Percentiles rank a stretch among this genome's conserved stretches.
Conservation (phyloP, 768 basidiomycete species). For the Kwoniella bestiolae region DNA sequence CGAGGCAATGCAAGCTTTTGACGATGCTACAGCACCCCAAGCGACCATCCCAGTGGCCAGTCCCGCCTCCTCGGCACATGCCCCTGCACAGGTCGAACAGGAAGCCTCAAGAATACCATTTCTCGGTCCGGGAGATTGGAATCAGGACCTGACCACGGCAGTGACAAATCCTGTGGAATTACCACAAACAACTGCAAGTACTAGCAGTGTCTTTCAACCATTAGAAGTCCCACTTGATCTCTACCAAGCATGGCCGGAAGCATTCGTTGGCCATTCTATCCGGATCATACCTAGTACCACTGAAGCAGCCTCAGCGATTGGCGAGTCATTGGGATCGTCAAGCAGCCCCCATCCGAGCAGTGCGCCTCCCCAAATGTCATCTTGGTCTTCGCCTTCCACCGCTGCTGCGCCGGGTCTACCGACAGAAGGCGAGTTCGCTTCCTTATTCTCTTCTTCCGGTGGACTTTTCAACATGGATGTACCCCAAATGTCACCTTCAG, state of each 20-base stretch:
- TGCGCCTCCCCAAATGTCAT: no score
- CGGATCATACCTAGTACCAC: background rate
- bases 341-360: no score
- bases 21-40: no score
- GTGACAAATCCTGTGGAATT: background rate
- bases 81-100: background rate
- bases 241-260: background rate
- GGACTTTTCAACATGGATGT: no score
- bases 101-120: background rate
- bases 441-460: no score
- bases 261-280: background rate
- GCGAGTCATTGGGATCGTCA: no score
- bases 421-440: no score
- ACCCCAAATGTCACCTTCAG: no score
- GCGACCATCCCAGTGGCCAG: no score
- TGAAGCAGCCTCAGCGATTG: background rate
- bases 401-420: no score
- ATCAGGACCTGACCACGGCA: background rate
- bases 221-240: background rate
- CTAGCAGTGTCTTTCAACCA: background rate
- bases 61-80: background rate
- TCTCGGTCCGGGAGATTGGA: background rate
- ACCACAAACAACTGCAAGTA: background rate
- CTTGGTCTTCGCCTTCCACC: no score
- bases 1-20: background rate